phyloP scores from a whole-genome alignment of 148 eudicot species.

The Camellia lanceoleosa region DNA sequence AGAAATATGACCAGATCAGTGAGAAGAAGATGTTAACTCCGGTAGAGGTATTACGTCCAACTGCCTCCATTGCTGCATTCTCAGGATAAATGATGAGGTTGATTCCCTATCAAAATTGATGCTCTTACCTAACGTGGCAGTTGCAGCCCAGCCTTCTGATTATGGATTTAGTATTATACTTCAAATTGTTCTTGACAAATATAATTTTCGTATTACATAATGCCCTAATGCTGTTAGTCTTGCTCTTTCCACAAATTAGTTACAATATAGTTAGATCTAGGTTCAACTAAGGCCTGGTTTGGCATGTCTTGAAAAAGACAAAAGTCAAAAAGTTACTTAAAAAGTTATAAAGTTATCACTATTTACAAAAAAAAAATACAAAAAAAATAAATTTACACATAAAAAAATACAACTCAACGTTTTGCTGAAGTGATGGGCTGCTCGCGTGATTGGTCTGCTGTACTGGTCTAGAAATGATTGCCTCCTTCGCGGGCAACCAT shows the following conservation, averaged over 20 bases:
- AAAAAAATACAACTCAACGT: no score
- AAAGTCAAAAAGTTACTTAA: no score
- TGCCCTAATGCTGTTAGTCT: not conserved
- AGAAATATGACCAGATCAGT: conserved; percentile 94
- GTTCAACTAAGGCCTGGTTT: not conserved
- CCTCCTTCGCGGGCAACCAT: no score
- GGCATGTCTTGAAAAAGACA: no score
- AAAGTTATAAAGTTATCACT: no score
- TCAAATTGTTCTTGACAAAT: not conserved
- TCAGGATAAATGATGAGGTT: no score
- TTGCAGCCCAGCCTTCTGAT: not conserved
- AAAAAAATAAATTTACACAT: no score
- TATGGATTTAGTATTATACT: no score
- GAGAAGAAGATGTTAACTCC: conserved; percentile 92
- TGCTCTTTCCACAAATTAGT: not conserved
- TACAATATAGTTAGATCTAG: not conserved
- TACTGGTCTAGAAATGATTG: no score
- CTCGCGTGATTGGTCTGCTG: no score
- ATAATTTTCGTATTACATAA: not conserved
- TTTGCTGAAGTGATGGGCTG: no score
- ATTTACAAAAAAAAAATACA: no score
- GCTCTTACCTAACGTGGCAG: conserved; percentile 1
- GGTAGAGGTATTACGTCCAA: conserved; percentile 61
- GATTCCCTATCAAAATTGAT: not conserved
- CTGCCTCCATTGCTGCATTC: not conserved